Base-by-base conservation (phyloP, 768 basidiomycete genomes). In the Clavaria fumosa region DNA sequence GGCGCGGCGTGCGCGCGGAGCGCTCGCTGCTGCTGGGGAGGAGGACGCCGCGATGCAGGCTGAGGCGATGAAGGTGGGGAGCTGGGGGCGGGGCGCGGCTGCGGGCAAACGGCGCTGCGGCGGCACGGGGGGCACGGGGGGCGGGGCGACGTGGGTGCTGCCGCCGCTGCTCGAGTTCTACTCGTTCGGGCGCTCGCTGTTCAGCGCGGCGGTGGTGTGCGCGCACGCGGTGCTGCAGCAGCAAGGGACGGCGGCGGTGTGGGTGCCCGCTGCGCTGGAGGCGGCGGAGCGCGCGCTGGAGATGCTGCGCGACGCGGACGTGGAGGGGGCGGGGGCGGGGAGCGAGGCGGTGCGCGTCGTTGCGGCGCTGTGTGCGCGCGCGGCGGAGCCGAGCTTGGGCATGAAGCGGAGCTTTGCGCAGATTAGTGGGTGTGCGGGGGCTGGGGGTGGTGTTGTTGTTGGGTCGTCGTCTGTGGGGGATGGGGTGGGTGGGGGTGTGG, bases 191-290 rank as follows among this genome's bases (percentile, higher is more conserved):
- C 66, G 75, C 42, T 59, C 71, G 10, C 53, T 85, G 14, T 72
- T 78, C 47, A 77, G 80, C 44, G 73, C 83, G 0, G 66, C 70
- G 4, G 66, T 79, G 14, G 61, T 72, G 10, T 76, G 74, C 44
- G 75, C 75, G 5, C 69, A 77, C 48, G 67, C 72, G 5, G 69
- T 68, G 38, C 61, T 80, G 37, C 63, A 64, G 48, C 64, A 71
- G 38, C 70, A 72, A 0, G 50, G 43, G 17, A 60, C 59, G 20
- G n/a, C n/a, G n/a, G n/a, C n/a, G n/a, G 56, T 72, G 23, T 66
- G 66, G 47, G 66, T 68, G 0, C 50, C 52, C 5, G 62, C 62
- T 5, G 72, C 72, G 24, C 37, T 50, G 42, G 55, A 54, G 20
- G 55, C 54, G 43, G 52, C 55, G 6, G 37, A 15, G 4, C 31